Percentiles rank a stretch among this genome's conserved stretches.
Evolutionary conservation across 1,284 basidiomycete species (phyloP).

Genomic region (Puccinia brachypodii): DNA sequence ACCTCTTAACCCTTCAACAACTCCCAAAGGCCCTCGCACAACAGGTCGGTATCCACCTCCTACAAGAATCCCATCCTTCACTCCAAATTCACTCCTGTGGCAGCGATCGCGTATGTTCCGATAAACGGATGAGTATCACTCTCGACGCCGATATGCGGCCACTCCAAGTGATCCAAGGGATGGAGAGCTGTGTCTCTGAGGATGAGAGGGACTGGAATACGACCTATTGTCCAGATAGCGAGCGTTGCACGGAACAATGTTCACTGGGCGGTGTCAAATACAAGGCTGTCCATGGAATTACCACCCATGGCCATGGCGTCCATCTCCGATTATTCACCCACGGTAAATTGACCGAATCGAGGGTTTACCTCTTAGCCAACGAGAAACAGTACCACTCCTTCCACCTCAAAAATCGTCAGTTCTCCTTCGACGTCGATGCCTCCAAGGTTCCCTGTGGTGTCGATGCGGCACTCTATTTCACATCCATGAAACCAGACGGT

Average conservation of each 20-base stretch:
- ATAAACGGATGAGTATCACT: neutral
- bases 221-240: neutral
- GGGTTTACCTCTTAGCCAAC: constrained; percentile 5
- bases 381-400: constrained; percentile 22
- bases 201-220: constrained; percentile 1
- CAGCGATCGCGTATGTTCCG: neutral
- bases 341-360: constrained; percentile 3
- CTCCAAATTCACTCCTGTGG: neutral
- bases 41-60: constrained; percentile 9
- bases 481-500: constrained; percentile 54
- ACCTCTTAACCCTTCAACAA: neutral
- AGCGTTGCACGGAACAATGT: neutral
- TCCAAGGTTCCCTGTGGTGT: constrained; percentile 48
- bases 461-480: constrained; percentile 59
- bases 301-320: constrained; percentile 4
- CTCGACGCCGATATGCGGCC: constrained; percentile 8
- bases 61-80: neutral
- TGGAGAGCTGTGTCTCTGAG: neutral
- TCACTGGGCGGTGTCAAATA: constrained; percentile 11
- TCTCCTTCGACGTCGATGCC: constrained; percentile 40
- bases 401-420: constrained; percentile 32
- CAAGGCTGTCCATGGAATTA: constrained; percentile 1
- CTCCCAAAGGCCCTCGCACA: neutral
- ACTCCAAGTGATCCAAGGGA: constrained; percentile 2
- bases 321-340: constrained; percentile 12